Evolutionary conservation across 2,329 filamentous ascomycete species (phyloP), one percentile per base, ranked within the genome.

Genomic region (Periconia sp.): DNA sequence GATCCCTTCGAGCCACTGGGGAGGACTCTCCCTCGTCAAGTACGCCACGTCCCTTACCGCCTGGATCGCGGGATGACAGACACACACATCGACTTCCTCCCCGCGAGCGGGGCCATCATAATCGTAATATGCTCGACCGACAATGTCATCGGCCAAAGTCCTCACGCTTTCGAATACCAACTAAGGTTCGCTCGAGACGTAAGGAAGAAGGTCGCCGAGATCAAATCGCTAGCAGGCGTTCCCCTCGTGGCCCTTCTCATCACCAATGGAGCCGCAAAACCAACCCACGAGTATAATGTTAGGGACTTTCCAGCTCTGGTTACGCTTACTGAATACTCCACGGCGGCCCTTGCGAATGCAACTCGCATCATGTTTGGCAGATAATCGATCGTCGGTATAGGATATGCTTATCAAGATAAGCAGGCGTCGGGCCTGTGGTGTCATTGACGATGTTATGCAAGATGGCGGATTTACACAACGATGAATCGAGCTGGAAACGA

Each of bases 1-100:
- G 88, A 92, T 61, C 88, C 87, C 0, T 91, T 91, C 59, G 87
- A 91, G 65, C 78, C 80, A 11, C 73, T 92, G 13, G 88, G 87
- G 15, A 78, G 79, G 49, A 79, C 82, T 31, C 66, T 92, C 35
- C 80, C 82, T 35, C 73, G 70, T 35, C 75, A 79, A 53, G 76
- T 91, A 48, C 81, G 85, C 15, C 88, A 91, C 62, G 81, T 89
- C 30, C 86, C 88, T 5, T 92, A 89, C 58, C 81, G 83, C 4
- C 79, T 82, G 33, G 76, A 77, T 38, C 69, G 76, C 44, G 85
- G 86, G 29, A 82, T 89, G 63, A 87, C 83, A 3, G 75, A 77
- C 16, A 78, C 81, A 31, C 84, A 91, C 66, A 70, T 78, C 35
- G 78, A 77, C 37, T 87, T 87, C 56, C 78, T 89, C 39, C 78